Conservation (phyloP, 164 flowering plant species). For the Malania oleifera region DNA sequence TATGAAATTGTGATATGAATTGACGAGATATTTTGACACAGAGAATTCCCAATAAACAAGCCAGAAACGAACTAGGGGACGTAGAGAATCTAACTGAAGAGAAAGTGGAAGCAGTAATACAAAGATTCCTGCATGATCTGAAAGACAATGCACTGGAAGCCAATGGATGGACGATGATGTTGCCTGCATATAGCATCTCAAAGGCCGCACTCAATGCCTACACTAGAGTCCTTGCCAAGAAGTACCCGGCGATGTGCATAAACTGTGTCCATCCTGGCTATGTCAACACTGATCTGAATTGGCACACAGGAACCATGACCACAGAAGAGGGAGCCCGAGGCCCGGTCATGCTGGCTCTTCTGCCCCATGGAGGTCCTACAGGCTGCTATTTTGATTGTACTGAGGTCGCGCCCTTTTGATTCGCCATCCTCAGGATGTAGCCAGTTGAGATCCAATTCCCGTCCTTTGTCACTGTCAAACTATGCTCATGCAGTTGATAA, state of each 20-base stretch:
- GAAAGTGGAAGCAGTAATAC: slow-evolving; percentile 34
- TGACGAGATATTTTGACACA: too few relatives aligned
- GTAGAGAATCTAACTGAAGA: slow-evolving; percentile 40
- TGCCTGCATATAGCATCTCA: slow-evolving; percentile 53
- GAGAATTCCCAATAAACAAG: slow-evolving; percentile 41
- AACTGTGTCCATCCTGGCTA: slow-evolving; percentile 65
- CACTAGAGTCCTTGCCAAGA: slow-evolving; percentile 52
- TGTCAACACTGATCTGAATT: slow-evolving; percentile 50
- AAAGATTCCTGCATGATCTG: slow-evolving; percentile 37
- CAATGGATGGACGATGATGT: slow-evolving; percentile 52
- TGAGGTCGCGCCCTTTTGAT: slow-evolving; percentile 32
- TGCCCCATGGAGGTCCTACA: slow-evolving; percentile 50
- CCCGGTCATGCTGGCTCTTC: slow-evolving; percentile 43
- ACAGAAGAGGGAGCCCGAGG: slow-evolving; percentile 56
- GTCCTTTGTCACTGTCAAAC: too few relatives aligned
- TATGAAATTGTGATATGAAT: too few relatives aligned
- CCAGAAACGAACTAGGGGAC: slow-evolving; percentile 37
- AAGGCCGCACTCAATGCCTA: slow-evolving; percentile 53
- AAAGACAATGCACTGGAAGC: slow-evolving; percentile 32
- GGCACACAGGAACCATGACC: slow-evolving; percentile 49
- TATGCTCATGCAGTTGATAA: too few relatives aligned
- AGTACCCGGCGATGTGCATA: slow-evolving; percentile 42
- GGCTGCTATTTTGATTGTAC: slow-evolving; percentile 53
- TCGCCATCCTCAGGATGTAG: background rate
- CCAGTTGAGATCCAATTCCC: too few relatives aligned